Base-by-base conservation (phyloP, 148 eudicot species). In the Rhododendron simsii region DNA sequence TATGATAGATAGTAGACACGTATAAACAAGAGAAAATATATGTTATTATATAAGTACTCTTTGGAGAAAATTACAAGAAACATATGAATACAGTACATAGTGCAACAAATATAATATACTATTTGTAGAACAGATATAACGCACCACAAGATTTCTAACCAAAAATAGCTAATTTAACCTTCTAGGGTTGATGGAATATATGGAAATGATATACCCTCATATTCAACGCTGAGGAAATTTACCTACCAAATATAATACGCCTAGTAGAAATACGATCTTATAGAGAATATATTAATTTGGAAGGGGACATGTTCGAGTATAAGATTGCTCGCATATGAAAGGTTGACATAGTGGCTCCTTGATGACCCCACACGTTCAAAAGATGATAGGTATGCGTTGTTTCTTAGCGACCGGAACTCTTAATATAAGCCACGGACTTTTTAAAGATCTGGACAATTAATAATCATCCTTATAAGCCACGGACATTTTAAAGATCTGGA, bases 1-100 rank as follows among this genome's bases (percentile, higher is more conserved):
- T 97, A 95, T 84, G 80, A 87, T 94, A 93, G 93, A 94, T 91
- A 90, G 89, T 93, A 92, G 86, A 90, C 84, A 90, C 87, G 89
- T 92, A 91, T 88, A 89, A 86, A 90, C 87, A 88, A 89, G 84
- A 71, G 86, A 87, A 89, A 41, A 86, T 93, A 89, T 85, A 88
- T 83, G 89, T 90, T 90, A 90, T 86, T 88, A 89, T 77, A 90
- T 78, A 84, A 37, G 80, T 67, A 85, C 50, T 81, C 77, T 85
- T 86, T 81, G 74, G 59, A 80, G 63, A 82, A 80, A 84, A 87
- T 26, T 86, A 55, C 88, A 67, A 82, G 79, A 80, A 78, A 84
- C 41, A 77, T 78, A 86, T 71, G 82, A 78, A 81, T 50, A 88
- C 44, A 65, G 48, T 39, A 73, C 84, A 18, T 77, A 65, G 44